Percentiles rank a stretch among this genome's conserved stretches.
Conservation (phyloP, 805 yeast species). For the Saturnispora galanensis region DNA sequence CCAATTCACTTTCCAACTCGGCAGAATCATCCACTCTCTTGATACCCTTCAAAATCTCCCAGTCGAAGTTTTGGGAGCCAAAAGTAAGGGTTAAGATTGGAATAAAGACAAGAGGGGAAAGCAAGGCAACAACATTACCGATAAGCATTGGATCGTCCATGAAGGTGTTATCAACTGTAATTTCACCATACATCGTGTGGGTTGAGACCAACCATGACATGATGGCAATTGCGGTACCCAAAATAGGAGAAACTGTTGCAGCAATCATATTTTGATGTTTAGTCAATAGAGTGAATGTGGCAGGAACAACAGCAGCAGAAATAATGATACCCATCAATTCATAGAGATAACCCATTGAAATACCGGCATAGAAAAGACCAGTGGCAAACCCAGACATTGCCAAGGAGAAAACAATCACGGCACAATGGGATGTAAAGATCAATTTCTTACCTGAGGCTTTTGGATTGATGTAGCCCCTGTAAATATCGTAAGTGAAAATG, state of each 20-base stretch:
- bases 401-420: conserved; percentile 48
- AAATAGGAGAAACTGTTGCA: conserved; percentile 64
- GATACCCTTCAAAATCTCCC: conserved; percentile 50
- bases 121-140: conserved; percentile 77
- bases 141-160: conserved; percentile 76
- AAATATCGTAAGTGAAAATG: conserved; percentile 76
- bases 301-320: conserved; percentile 78
- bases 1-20: conserved; percentile 35
- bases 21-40: conserved; percentile 63
- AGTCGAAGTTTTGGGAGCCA: conserved; percentile 68
- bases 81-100: conserved; percentile 57
- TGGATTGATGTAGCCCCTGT: conserved; percentile 73
- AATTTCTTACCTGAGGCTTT: conserved; percentile 65
- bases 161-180: conserved; percentile 52
- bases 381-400: conserved; percentile 76
- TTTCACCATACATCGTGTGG: conserved; percentile 31
- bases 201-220: conserved; percentile 56
- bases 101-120: conserved; percentile 57
- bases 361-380: conserved; percentile 72
- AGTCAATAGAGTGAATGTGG: conserved; percentile 56
- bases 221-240: conserved; percentile 67
- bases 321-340: conserved; percentile 86
- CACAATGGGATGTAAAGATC: conserved; percentile 55
- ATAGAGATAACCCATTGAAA: conserved; percentile 80
- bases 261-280: conserved; percentile 56